These are phyloP conservation scores for bread wheat (Triticum aestivum) DNA, from an alignment of 176 grass and related monocot genomes.

Conservation along the genomic window DNA sequence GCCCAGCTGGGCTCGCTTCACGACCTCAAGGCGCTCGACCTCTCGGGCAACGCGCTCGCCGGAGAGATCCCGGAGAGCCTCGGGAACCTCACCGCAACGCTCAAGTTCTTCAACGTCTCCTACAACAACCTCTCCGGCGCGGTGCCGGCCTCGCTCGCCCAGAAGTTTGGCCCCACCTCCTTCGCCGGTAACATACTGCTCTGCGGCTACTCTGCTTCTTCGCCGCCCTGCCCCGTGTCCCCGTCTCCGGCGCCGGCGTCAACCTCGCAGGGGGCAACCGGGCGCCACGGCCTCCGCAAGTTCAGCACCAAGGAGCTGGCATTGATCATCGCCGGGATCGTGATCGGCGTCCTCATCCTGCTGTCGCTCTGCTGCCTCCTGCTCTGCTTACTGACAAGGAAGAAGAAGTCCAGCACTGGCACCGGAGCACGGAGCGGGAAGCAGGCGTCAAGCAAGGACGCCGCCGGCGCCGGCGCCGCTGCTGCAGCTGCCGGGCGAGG, in stretches of 20 bases:
- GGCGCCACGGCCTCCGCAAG: neutral
- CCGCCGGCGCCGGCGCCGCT: neutral
- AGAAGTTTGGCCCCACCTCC: neutral
- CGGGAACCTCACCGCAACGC: conserved; percentile 49
- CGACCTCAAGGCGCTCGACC: conserved; percentile 56
- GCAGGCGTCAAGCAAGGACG: conserved; percentile 8
- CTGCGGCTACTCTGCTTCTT: conserved; percentile 22
- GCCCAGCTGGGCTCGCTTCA: conserved; percentile 37
- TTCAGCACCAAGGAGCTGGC: conserved; percentile 48
- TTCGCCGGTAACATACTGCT: neutral
- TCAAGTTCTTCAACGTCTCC: conserved; percentile 61
- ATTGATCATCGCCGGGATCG: conserved; percentile 49
- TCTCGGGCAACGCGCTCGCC: conserved; percentile 54
- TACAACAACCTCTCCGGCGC: conserved; percentile 41
- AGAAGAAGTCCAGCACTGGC: conserved; percentile 21
- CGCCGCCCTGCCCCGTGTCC: neutral
- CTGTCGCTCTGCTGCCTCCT: conserved; percentile 63
- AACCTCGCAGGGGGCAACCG: neutral
- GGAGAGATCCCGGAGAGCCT: conserved; percentile 59
- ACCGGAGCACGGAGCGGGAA: conserved; percentile 25
- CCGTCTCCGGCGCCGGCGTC: conserved; percentile 24
- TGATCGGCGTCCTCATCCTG: conserved; percentile 40
- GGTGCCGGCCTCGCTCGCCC: neutral
- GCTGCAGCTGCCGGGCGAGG: conserved; percentile 2
- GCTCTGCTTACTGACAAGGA: conserved; percentile 51